phyloP scores from a whole-genome alignment of 2,329 filamentous ascomycete species.

The Paecilomyces niveus region DNA sequence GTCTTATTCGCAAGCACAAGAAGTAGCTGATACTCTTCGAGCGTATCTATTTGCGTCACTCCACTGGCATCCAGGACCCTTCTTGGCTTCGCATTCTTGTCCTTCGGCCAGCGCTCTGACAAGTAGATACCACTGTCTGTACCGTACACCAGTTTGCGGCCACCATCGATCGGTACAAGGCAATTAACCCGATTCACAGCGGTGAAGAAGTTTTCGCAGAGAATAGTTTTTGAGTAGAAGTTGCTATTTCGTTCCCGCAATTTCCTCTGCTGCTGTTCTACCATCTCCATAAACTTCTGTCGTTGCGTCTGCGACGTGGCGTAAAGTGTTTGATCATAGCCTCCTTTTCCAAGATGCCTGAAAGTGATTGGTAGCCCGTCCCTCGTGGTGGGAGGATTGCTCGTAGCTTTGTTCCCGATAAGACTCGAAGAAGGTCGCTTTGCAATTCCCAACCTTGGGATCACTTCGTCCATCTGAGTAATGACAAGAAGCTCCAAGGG shows the following conservation, averaged over 20 bases:
- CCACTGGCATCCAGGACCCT: constrained; percentile 78
- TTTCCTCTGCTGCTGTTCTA: constrained; percentile 82
- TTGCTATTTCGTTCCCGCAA: constrained; percentile 66
- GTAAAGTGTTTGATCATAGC: constrained; percentile 86
- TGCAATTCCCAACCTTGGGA: constrained; percentile 68
- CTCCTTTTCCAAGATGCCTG: constrained; percentile 88
- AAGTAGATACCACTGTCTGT: constrained; percentile 93
- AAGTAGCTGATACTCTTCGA: constrained; percentile 90
- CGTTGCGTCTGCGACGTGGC: constrained; percentile 78
- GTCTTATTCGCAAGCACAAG: constrained; percentile 91
- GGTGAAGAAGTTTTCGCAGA: constrained; percentile 86
- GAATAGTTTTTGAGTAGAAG: constrained; percentile 60
- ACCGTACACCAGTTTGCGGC: constrained; percentile 86
- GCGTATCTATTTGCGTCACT: constrained; percentile 90
- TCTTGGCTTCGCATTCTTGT: constrained; percentile 63
- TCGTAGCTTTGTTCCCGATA: constrained; percentile 52
- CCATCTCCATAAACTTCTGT: constrained; percentile 95
- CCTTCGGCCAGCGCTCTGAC: constrained; percentile 82
- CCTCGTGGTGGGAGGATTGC: constrained; percentile 45
- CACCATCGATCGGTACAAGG: constrained; percentile 88
- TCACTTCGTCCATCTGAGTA: constrained; percentile 93
- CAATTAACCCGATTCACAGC: constrained; percentile 86
- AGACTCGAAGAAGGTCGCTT: constrained; percentile 87
- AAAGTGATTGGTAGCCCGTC: constrained; percentile 95
- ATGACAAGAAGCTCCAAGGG: constrained; percentile 89